Conservation (phyloP, 108 stramenopile genomes). For the Skeletonema grethae region DNA sequence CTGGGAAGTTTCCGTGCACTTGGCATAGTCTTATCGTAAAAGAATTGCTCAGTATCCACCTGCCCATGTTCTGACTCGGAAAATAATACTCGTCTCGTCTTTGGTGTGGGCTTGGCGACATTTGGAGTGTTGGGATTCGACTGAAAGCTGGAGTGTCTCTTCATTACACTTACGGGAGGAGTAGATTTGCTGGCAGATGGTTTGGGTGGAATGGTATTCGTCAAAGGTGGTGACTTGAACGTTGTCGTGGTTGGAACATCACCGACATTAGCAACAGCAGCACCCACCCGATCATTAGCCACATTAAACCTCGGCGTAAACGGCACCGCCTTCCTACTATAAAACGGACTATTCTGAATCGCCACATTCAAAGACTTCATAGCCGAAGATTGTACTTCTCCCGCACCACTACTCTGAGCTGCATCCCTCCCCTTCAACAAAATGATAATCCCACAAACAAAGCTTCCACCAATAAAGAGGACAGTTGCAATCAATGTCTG, state of each 20-base stretch:
- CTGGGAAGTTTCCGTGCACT: constrained; percentile 15
- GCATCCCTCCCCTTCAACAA: background rate
- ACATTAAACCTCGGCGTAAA: background rate
- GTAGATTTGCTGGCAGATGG: background rate
- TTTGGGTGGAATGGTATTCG: background rate
- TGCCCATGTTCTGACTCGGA: constrained; percentile 19
- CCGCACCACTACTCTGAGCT: background rate
- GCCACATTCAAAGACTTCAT: background rate
- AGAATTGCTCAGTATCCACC: constrained; percentile 21
- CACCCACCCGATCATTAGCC: background rate
- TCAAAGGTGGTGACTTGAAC: background rate
- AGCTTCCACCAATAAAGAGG: background rate
- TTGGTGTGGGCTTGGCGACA: background rate
- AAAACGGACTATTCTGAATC: constrained; percentile 4
- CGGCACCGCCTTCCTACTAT: constrained; percentile 4
- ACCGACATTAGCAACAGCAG: background rate
- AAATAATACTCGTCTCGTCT: constrained; percentile 19
- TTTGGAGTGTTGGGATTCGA: background rate
- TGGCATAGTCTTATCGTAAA: constrained; percentile 24
- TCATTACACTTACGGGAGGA: background rate
- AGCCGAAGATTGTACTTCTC: background rate
- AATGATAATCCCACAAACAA: background rate
- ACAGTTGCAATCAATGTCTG: background rate
- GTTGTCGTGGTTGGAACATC: background rate
- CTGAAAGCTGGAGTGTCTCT: background rate